A percentile compares a stretch with the other conserved stretches of the same genome.
phyloP scores from a whole-genome alignment of 2,329 filamentous ascomycete genomes.

The Saccharata proteae region DNA sequence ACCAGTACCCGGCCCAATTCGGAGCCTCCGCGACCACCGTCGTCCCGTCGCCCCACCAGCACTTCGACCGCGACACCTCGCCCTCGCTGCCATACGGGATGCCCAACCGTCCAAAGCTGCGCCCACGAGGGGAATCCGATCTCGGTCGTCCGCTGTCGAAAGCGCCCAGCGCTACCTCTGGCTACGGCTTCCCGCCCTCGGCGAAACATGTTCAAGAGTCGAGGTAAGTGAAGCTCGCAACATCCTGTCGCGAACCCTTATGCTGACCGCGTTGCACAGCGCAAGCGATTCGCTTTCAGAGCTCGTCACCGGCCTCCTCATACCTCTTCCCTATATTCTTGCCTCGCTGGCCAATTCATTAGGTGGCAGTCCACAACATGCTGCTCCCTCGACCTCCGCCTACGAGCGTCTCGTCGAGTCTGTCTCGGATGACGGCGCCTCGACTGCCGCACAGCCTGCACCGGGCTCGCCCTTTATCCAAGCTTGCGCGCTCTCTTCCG shows the following conservation, averaged over 20 bases:
- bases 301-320: conserved; percentile 36
- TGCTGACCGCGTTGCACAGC: conserved; percentile 13
- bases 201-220: not conserved
- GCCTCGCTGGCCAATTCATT: conserved; percentile 36
- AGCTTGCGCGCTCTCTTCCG: conserved; percentile 34
- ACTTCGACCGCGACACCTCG: too few relatives aligned
- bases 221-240: conserved; percentile 5
- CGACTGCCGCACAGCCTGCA: conserved; percentile 1
- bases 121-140: conserved; percentile 34
- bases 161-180: conserved; percentile 1
- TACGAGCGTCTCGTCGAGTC: conserved; percentile 5
- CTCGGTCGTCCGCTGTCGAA: conserved; percentile 23
- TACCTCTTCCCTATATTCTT: conserved; percentile 37
- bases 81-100: too few relatives aligned
- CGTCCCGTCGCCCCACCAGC: too few relatives aligned
- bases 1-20: too few relatives aligned
- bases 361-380: conserved; percentile 6
- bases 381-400: not conserved
- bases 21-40: too few relatives aligned
- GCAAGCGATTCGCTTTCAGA: conserved; percentile 30
- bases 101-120: conserved; percentile 18
- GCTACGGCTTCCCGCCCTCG: conserved; percentile 6
- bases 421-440: conserved; percentile 1
- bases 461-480: conserved; percentile 25
- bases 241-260: conserved; percentile 3